Evolutionary conservation across 148 eudicot genomes (phyloP), one percentile per base, ranked within the genome.

Genomic region (Amaranthus hypochondriacus): DNA sequence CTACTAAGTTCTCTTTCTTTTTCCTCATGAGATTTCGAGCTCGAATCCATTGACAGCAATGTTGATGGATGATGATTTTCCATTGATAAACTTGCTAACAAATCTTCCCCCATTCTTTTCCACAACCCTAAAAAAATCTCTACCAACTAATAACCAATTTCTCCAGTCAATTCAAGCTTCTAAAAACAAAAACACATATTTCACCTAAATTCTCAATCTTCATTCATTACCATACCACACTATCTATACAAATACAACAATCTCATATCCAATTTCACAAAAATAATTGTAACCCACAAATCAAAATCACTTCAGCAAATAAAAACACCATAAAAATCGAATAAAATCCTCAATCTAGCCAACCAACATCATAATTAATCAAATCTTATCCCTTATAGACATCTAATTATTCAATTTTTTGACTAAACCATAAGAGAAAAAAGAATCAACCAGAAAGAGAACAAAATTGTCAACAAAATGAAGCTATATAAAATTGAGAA

Each of bases 51-150:
- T 46, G 97, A 89, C 64, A 91, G 70, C 61, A 87, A 78, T 60
- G 96, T 91, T 63, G 96, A 91, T 55, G 89, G 90, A 51, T 81
- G 90, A 43, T 86, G 78, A 75, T 87, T 89, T 75, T 89, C 93
- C 79, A 91, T 89, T 58, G 86, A 78, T 61, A 91, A 73, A 73
- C 75, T 78, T 52, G 93, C 83, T 46, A 89, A 64, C 78, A 85
- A 73, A 87, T 85, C 88, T 76, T 85, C 87, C 56, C 88, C 88
- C 90, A 87, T 87, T 42, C 39, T 68, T 61, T 39, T 21, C 39
- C 18, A 76, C 61, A 58, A 68, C 69, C 71, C 64, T 39, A 61
- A 78, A 18, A 66, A 49, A 48, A 56, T 39, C 21, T 7, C 42
- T 62, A 49, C 6, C 68, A 72, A 58, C 68, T 73, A 51, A 50